Conservation (phyloP, 73 alveolate species). For the Stentor roeselii region DNA sequence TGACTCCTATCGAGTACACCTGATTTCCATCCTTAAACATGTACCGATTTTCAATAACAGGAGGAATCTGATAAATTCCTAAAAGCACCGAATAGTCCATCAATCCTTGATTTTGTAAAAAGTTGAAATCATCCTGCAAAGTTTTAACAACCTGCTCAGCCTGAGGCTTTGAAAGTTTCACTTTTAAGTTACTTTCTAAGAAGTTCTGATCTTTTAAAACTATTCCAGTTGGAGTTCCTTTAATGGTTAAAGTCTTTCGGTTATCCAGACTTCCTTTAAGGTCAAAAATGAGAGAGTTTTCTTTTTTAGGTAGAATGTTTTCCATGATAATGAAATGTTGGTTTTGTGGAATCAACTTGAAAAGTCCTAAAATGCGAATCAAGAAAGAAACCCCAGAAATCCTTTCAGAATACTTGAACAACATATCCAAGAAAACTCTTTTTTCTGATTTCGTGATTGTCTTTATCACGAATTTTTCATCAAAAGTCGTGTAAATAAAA, state of each 20-base stretch:
- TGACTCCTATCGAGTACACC: background rate
- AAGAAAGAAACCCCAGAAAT: background rate
- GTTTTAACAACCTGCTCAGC: background rate
- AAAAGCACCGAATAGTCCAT: conserved; percentile 20
- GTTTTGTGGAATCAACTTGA: background rate
- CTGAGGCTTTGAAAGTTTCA: background rate
- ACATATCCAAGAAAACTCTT: background rate
- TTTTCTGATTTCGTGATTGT: conserved; percentile 1
- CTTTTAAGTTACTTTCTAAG: background rate
- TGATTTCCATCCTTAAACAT: background rate
- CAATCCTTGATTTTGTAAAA: background rate
- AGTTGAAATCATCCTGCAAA: background rate
- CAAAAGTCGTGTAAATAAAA: conserved; percentile 18
- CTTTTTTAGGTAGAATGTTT: conserved; percentile 7
- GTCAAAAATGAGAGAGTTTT: background rate
- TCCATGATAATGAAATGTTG: conserved; percentile 13
- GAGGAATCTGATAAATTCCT: background rate
- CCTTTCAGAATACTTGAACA: background rate
- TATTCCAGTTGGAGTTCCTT: background rate
- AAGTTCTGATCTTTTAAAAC: background rate
- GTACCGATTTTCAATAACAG: background rate
- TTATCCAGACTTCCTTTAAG: conserved; percentile 12
- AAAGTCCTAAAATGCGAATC: conserved; percentile 4
- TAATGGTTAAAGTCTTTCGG: background rate
- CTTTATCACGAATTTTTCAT: conserved; percentile 8